Evolutionary conservation across 257 asterid genomes (phyloP), one percentile per base, ranked within the genome.

Genomic region (Galeopsis tetrahit): DNA sequence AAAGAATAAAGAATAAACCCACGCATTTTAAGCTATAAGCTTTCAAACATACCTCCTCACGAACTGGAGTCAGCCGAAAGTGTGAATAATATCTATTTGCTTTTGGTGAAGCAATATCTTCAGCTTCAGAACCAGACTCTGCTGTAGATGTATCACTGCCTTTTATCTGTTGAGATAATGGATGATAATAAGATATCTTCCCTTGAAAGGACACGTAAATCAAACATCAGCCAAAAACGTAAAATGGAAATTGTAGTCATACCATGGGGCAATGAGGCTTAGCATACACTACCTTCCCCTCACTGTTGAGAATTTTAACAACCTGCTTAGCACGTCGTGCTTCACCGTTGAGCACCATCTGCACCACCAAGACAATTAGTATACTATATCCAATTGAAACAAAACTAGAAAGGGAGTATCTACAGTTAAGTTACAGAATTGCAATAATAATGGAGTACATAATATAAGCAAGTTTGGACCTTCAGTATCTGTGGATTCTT

Each of bases 221-320:
- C 39, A 2, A 4, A 63, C 15, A 52, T 10, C 44, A 36, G 13
- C 15, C 66, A 53, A 32, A 65, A 43, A 48, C 53, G 52, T 74
- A 14, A 66, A 69, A 61, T 36, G 36, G 57, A 10, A n/a, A 51
- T 9, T 32, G 67, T 62, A 58, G 15, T 8, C 81, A 72, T 86
- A 95, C 98, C 93, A 70, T 80, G 49, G 86, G 81, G 70, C 82
- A 86, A 33, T 85, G 91, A 77, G 99, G 98, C 82, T 92, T 95
- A 53, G 93, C 99, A 77, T 88, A 90, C 17, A 95, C 96, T 46
- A 95, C 89, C 87, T 92, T 95, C 66, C 99, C 99, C 44, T 90
- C 98, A 71, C 96, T 89, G 83, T 87, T 92, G 76, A 90, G 31
- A 80, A 95, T 90, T 80, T 95, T 95, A 72, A 95, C 90, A 39